Evolutionary conservation across 225 moss, liverwort and hornwort species (phyloP).

Genomic region (Physcomitrium patens): DNA sequence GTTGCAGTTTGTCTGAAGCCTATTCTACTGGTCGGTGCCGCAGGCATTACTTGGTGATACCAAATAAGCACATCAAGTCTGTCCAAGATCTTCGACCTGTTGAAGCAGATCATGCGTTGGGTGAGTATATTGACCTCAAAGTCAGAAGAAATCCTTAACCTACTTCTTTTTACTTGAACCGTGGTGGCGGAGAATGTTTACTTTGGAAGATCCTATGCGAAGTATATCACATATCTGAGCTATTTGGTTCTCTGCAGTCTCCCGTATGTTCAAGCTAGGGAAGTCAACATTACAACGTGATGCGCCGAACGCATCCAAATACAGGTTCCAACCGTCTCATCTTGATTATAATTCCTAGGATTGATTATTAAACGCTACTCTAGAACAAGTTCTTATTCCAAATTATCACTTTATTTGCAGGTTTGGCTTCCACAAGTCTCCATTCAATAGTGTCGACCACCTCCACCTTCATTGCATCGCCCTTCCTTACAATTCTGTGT

Average conservation of each 20-base stretch:
- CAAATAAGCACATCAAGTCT: constrained; percentile 35
- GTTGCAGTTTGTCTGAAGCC: neutral
- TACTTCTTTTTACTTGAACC: neutral
- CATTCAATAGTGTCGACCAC: constrained; percentile 90
- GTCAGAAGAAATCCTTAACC: neutral
- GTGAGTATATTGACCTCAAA: neutral
- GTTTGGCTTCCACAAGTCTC: constrained; percentile 92
- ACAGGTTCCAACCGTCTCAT: constrained; percentile 54
- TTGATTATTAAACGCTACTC: neutral
- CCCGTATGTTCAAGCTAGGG: constrained; percentile 73
- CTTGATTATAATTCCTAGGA: neutral
- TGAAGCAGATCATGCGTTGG: neutral
- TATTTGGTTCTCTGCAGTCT: neutral
- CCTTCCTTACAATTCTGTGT: constrained; percentile 80
- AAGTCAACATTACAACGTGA: constrained; percentile 67
- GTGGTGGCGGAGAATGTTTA: neutral
- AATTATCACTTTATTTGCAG: constrained; percentile 35
- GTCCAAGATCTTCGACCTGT: neutral
- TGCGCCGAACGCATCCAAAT: constrained; percentile 55
- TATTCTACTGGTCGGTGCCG: constrained; percentile 20
- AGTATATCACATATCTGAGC: neutral
- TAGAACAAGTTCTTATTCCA: neutral
- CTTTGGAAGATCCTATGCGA: neutral
- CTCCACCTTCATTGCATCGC: constrained; percentile 97
- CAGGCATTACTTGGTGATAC: constrained; percentile 88